Conservation (phyloP, 2,329 filamentous ascomycete species). For the Pseudogymnoascus sp. region DNA sequence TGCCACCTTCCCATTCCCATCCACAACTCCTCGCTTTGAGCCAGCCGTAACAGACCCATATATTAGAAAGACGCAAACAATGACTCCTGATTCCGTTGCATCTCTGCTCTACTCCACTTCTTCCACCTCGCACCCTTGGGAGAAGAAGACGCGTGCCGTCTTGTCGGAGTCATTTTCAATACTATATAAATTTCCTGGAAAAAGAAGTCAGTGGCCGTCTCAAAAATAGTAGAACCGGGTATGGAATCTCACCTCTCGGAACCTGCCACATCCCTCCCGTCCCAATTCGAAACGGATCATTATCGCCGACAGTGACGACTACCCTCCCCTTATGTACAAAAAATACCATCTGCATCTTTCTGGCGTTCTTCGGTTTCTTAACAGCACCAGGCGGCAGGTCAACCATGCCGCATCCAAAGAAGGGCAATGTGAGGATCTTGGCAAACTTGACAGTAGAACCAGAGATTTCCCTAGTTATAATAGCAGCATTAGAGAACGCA, state of each 20-base stretch:
- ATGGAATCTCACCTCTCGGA: conserved; percentile 67
- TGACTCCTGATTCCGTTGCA: not conserved
- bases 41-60: conserved; percentile 2
- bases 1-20: not conserved
- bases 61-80: not conserved
- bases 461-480: conserved; percentile 53
- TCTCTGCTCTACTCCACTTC: not conserved
- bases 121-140: conserved; percentile 66
- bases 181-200: conserved; percentile 81
- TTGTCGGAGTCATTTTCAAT: conserved; percentile 74
- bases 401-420: conserved; percentile 85
- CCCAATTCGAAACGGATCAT: conserved; percentile 66
- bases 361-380: conserved; percentile 85
- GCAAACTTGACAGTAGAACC: conserved; percentile 77
- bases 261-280: conserved; percentile 92
- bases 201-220: conserved; percentile 14
- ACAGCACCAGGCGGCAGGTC: conserved; percentile 77
- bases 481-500: conserved; percentile 42
- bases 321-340: conserved; percentile 83
- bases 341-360: conserved; percentile 96
- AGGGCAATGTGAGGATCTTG: conserved; percentile 76
- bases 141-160: conserved; percentile 80
- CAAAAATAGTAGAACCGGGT: conserved; percentile 12
- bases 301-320: conserved; percentile 68
- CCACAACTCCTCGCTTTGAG: conserved; percentile 3